These are phyloP conservation scores for Trypanosomatidae sp. DNA, from an alignment of 208 protist species.

Conservation along the genomic window DNA sequence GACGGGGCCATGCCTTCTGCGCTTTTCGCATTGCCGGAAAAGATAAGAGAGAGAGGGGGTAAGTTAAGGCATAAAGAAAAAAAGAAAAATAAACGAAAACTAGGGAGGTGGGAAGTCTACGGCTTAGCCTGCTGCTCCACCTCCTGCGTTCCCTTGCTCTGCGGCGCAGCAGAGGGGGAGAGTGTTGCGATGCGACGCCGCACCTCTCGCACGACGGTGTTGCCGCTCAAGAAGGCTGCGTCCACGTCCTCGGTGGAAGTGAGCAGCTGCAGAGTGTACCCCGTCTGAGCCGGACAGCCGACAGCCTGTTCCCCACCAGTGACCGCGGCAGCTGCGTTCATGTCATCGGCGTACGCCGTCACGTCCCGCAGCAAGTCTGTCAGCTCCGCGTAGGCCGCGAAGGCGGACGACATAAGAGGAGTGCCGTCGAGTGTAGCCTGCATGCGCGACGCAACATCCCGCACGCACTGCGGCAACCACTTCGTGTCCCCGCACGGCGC, in stretches of 20 bases:
- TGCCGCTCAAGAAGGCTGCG: conserved; percentile 13
- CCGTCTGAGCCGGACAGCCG: background rate
- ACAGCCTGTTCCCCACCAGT: background rate
- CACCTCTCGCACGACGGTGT: conserved; percentile 21
- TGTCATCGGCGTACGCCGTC: background rate
- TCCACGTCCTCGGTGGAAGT: conserved; percentile 4
- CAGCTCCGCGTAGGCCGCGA: conserved; percentile 9
- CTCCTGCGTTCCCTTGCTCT: no score
- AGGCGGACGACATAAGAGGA: conserved; percentile 12
- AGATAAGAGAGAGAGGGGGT: no score
- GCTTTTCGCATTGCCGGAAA: no score
- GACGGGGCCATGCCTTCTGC: no score
- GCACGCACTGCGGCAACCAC: conserved; percentile 22
- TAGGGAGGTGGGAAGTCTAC: no score
- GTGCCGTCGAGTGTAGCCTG: conserved; percentile 7
- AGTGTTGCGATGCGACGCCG: conserved; percentile 4
- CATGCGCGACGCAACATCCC: conserved; percentile 21
- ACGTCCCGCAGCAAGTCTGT: conserved; percentile 10
- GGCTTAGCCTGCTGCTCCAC: no score
- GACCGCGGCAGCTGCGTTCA: conserved; percentile 5
- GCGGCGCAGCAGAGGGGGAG: no score
- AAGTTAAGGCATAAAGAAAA: no score
- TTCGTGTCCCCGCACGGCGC: background rate
- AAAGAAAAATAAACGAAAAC: no score
- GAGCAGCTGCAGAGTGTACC: conserved; percentile 12